Base-by-base conservation (phyloP, 192 early-diverging fungal genomes). In the Linnemannia exigua region DNA sequence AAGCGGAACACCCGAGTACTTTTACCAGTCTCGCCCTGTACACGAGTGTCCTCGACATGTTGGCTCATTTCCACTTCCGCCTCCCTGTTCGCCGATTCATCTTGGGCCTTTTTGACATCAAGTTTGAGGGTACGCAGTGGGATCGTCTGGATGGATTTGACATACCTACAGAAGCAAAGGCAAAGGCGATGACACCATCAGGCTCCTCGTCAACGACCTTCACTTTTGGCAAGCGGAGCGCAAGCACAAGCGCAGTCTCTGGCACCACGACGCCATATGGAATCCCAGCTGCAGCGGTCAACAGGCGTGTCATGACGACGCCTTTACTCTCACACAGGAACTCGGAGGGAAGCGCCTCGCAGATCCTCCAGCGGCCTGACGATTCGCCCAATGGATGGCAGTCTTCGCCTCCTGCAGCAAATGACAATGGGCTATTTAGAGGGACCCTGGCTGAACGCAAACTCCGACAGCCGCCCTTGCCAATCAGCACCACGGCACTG, bases 61-160 rank as follows among this genome's bases (percentile, higher is more conserved):
- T 95, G 11, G 79, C 89, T 11, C 87, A 89, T 25, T 96, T 95
- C 77, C 94, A 96, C 48, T 96, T 92, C 81, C 84, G 95, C 22
- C 87, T 97, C 8, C 91, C 94, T 1, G 92, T 94, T 20, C 90
- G 96, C 50, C 88, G 94, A 37, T 95, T 94, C 70, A 89, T 97
- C 25, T 80, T 94, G 46, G 96, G 96, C 8, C 82, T 96, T 11
- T 97, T 97, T 91, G 94, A 96, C 67, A 82, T 93, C 63, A 88
- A 94, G 15, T 89, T 90, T 20, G 93, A 92, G 6, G 71, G 73
- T 3, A 87, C 91, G 44, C 35, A 72, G 3, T 69, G 90, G 70
- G 88, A 89, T 31, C 68, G 84, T 1, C 61, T 92, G 11, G 92
- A 94, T 71, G 70, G 76, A 2, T 20, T 90, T 25, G 79, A 46